Conservation (phyloP, 345 rosid species). For the Salix caprea region DNA sequence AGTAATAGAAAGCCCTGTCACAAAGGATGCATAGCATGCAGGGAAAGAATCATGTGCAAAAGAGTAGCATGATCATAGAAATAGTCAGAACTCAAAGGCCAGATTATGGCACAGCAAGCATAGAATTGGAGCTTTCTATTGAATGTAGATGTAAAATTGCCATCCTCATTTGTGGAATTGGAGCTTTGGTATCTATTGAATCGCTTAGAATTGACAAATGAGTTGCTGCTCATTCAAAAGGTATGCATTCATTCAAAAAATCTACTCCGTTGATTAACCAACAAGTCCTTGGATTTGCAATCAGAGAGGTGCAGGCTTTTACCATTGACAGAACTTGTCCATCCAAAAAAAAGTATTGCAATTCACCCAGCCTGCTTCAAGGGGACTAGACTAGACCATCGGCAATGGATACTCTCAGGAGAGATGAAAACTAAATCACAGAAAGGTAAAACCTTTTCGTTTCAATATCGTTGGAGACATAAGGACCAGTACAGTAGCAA, state of each 20-base stretch:
- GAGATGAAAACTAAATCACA: neutral
- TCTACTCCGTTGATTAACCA: neutral
- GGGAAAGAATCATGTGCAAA: neutral
- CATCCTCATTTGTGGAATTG: neutral
- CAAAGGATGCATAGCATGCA: neutral
- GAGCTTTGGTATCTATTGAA: neutral
- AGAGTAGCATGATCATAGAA: neutral
- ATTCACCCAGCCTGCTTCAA: neutral
- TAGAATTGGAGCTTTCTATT: too few relatives aligned
- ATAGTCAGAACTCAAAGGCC: neutral
- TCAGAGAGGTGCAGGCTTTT: neutral
- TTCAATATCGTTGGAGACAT: neutral
- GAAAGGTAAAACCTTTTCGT: neutral
- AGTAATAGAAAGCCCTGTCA: constrained; percentile 1
- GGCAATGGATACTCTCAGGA: neutral
- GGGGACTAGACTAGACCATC: neutral
- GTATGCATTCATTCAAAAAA: neutral
- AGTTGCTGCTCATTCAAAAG: neutral
- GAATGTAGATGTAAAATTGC: neutral
- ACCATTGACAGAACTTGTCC: neutral
- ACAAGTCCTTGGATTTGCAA: neutral
- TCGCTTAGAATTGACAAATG: neutral
- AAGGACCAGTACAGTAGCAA: neutral
- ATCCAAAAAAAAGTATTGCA: neutral
- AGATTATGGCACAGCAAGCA: neutral